Evolutionary conservation across 2,329 filamentous ascomycete species (phyloP).

Genomic region (Penicillium decumbens): DNA sequence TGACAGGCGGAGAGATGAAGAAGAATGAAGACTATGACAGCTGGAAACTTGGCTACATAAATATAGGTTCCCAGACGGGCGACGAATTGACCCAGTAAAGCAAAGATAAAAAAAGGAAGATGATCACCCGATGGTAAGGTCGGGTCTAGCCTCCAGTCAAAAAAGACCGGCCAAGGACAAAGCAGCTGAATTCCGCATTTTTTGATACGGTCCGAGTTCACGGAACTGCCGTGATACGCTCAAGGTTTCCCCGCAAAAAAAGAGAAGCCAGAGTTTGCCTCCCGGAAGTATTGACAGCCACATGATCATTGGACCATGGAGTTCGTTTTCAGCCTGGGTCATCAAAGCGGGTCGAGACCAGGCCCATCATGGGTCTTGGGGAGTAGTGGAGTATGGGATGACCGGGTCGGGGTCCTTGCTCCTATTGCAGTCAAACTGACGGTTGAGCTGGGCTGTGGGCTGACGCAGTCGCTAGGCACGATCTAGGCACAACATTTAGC

Average conservation of each 20-base stretch:
- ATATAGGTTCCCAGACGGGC: slow-evolving; percentile 9
- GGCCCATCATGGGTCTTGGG: slow-evolving; percentile 7
- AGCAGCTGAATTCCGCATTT: slow-evolving; percentile 22
- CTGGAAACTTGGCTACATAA: slow-evolving; percentile 13
- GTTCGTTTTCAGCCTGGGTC: slow-evolving; percentile 6
- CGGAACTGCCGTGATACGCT: slow-evolving; percentile 23
- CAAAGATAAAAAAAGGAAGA: slow-evolving; percentile 14
- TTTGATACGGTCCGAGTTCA: slow-evolving; percentile 10
- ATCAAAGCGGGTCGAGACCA: slow-evolving; percentile 9
- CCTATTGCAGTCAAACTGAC: not conserved
- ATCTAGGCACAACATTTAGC: slow-evolving; percentile 25
- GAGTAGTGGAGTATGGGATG: not conserved
- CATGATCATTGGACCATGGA: slow-evolving; percentile 15
- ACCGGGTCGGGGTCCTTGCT: not conserved
- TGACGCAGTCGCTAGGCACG: slow-evolving; percentile 10
- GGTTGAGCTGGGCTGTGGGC: slow-evolving; percentile 3
- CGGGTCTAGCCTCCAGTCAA: slow-evolving; percentile 9
- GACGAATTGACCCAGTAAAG: slow-evolving; percentile 11
- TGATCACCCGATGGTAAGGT: slow-evolving; percentile 20
- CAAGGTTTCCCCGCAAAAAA: slow-evolving; percentile 27
- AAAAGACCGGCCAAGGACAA: slow-evolving; percentile 11
- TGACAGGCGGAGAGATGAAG: slow-evolving; percentile 6
- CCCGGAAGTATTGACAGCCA: slow-evolving; percentile 13
- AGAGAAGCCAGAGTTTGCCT: slow-evolving; percentile 11
- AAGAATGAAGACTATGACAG: not conserved